Evolutionary conservation across 192 early-diverging fungal genomes (phyloP).

Genomic region (Helicostylum pulchrum): DNA sequence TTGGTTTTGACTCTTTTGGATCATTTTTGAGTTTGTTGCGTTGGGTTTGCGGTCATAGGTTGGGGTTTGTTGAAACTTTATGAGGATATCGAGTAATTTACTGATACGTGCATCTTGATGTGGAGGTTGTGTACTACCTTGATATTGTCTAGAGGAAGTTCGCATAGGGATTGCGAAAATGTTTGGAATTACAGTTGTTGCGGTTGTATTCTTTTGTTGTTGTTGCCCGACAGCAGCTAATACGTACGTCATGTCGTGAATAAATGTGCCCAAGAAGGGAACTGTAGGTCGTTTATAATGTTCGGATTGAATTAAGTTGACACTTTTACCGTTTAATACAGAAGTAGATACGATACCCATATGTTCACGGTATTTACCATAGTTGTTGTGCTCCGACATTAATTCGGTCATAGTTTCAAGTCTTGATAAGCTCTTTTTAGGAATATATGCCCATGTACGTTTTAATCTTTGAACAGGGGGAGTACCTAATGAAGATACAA

Average conservation of each 20-base stretch:
- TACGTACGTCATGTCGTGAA: slow-evolving; percentile 75
- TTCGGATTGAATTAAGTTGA: slow-evolving; percentile 2
- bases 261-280: slow-evolving; percentile 74
- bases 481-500: slow-evolving; percentile 58
- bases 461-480: slow-evolving; percentile 65
- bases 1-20: slow-evolving; percentile 39
- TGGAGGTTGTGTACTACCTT: neutral
- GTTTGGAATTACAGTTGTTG: slow-evolving; percentile 56
- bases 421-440: slow-evolving; percentile 52
- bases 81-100: slow-evolving; percentile 54
- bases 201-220: slow-evolving; percentile 29
- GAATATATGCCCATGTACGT: slow-evolving; percentile 64
- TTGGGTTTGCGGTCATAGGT: slow-evolving; percentile 52
- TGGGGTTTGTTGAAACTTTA: slow-evolving; percentile 53
- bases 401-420: slow-evolving; percentile 49
- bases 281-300: slow-evolving; percentile 55
- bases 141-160: slow-evolving; percentile 16
- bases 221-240: slow-evolving; percentile 56
- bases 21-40: slow-evolving; percentile 43
- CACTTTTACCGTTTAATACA: slow-evolving; percentile 14
- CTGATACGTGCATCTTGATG: slow-evolving; percentile 53
- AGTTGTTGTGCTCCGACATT: slow-evolving; percentile 64
- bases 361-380: slow-evolving; percentile 58
- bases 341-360: slow-evolving; percentile 32
- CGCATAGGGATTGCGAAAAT: slow-evolving; percentile 44